phyloP scores from a whole-genome alignment of 2,329 filamentous ascomycete genomes.

The Trichoderma harzianum region DNA sequence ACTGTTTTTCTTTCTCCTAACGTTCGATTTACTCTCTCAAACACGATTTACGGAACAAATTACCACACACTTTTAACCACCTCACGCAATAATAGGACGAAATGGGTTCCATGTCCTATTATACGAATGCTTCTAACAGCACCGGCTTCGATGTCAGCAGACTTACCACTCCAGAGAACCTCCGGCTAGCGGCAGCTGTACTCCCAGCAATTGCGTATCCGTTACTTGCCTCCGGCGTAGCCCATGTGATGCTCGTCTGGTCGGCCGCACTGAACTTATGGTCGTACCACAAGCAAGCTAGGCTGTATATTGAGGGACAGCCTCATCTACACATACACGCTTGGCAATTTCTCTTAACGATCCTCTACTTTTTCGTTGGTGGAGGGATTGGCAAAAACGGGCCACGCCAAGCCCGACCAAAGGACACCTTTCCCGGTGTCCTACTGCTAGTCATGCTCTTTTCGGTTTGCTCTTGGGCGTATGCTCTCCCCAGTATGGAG shows the following conservation, averaged over 20 bases:
- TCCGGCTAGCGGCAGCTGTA: neutral
- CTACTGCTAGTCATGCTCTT: neutral
- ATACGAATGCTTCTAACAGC: neutral
- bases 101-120: neutral
- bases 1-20: neutral
- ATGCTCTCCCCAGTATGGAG: neutral
- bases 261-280: neutral
- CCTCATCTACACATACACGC: neutral
- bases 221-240: neutral
- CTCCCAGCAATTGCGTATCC: neutral
- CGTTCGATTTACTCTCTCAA: neutral
- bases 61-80: neutral
- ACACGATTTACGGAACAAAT: neutral
- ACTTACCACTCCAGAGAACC: neutral
- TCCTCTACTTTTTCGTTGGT: neutral
- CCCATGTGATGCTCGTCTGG: neutral
- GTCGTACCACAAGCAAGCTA: neutral
- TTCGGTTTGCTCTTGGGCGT: neutral
- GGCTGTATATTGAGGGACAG: neutral
- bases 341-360: neutral
- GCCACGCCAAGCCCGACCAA: too few relatives aligned
- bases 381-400: too few relatives aligned
- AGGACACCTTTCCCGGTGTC: neutral
- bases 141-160: neutral
- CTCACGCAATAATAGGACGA: neutral